Base-by-base conservation (phyloP, 371 early-diverging fungal genomes). In the Chytridiales sp. region DNA sequence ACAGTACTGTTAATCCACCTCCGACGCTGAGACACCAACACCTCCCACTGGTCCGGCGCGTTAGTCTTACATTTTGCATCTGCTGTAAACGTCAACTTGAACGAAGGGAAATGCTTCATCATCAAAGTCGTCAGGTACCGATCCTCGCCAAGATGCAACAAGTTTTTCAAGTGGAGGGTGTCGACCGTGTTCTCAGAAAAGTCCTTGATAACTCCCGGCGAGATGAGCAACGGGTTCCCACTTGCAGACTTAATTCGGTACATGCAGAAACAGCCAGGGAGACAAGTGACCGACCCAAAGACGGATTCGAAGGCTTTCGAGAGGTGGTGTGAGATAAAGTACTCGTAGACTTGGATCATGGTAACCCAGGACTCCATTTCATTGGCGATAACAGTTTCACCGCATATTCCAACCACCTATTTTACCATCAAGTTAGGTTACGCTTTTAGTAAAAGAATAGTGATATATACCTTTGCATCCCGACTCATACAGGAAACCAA, bases 1-100 rank as follows among this genome's bases (percentile, higher is more conserved):
- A 97, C 87, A 0, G 98, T 98, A 3, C 94, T 93, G 73, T 98
- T 98, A 67, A 98, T 98, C 98, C 98, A 96, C 36, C 98, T 82
- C 64, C 88, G 76, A 19, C 88, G 67, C 65, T 87, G 86, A 46
- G 95, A 97, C 38, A 97, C 76, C 57, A 99, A 75, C 31, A 99
- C 84, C 30, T 80, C 70, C 86, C 95, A 98, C 51, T 84, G 80
- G 60, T 94, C 97, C 4, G 99, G 99, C 19, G 94, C 99, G 84
- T 84, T 84, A 2, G 99, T 99, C 69, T 84, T 82, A 72, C 98
- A 96, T 59, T 86, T 81, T 3, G 99, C 99, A 56, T 92, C 86
- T 0, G 95, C 85, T 2, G 93, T 91, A 73, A 98, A 99, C 56
- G 92, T 90, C 77, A 93, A 89, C 78, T 95, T 94, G 79, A 90